Base-by-base conservation (phyloP, 768 basidiomycete genomes). In the Naematelia encephala region DNA sequence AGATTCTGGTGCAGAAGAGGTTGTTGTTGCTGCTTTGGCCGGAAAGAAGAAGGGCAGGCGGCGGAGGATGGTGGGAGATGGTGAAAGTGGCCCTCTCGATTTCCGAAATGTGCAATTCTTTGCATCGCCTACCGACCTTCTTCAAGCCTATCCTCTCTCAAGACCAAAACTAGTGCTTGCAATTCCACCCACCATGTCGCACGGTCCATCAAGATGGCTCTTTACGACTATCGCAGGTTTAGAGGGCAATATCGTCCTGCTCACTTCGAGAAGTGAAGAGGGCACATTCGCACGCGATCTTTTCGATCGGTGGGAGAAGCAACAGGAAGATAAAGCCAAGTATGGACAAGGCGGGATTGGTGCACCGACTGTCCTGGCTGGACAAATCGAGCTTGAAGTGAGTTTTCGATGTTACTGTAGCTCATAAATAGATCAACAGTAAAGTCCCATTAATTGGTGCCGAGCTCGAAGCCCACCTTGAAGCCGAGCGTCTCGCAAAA, bases 61-160 rank as follows among this genome's bases (percentile, higher is more conserved):
- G 61, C 54, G 84, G 62, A 79, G 86, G 60, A 78, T 86, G 52
- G 28, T 81, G 56, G 66, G 62, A 0, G 29, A 52, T n/a, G 88
- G 90, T 10, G 90, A 92, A 30, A 88, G 89, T 59, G 91, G 91
- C 1, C 90, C 89, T 0, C 80, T 99, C 54, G 84, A 91, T 44
- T 99, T 99, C 80, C 85, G 84, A 67, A 85, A 91, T 74, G 80
- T 99, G n/a, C 89, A 92, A 71, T 90, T 94, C 76, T 97, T 92
- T 78, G 81, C 87, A 3, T 89, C 85, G 61, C 87, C 90, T 8
- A 87, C 87, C 67, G 83, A 88, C 5, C 82, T 98, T 52, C 79
- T 88, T 47, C 84, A 89, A 60, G 86, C 85, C 10, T 89, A 92
- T 69, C 89, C 90, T 0, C 87, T 89, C 1, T 86, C 87, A 63